Base-by-base conservation (phyloP, 2,329 filamentous ascomycete genomes). In the Aspergillus chevalieri region DNA sequence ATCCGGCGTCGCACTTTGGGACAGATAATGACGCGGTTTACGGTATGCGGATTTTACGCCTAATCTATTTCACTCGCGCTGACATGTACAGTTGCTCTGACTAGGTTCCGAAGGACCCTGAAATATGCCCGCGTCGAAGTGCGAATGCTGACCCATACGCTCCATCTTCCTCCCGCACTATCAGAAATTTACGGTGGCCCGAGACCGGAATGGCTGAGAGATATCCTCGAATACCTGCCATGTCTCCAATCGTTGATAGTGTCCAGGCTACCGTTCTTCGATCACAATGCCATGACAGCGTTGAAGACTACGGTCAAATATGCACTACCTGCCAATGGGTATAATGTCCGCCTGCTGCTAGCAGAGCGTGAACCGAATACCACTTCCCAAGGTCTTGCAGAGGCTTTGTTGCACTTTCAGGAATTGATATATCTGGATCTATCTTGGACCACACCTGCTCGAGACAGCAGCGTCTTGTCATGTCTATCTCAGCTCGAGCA, bases 1-100 rank as follows among this genome's bases (percentile, higher is more conserved):
- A 80, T 57, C 81, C 81, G 17, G 79, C 81, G 0, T 82, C 79
- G 7, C 80, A 84, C 62, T 84, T 84, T 60, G 79, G 78, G 26
- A 72, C 73, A 2, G 74, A 82, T 46, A 80, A 83, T 58, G 81
- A 83, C 59, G 77, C 75, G 7, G 79, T 83, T 26, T 83, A 83
- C 58, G 75, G 77, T 72, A 60, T 21, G 38, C 38, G 54, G 53
- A 46, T 6, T 33, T 14, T 24, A 15, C 24, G 14, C n/a, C 22
- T 9, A 8, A 36, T 21, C 17, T 6, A 8, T 17, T 14, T 46
- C 12, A 9, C 12, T 15, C 28, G 7, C 14, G 33, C 44, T 46
- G 44, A 46, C 26, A 10, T 24, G 7, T 43, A 14, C 46, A 79
- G 79, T 81, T 46, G 80, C 80, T 17, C 66, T 84, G 50, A 82